Evolutionary conservation across 148 eudicot genomes (phyloP).

Genomic region (Beta vulgaris): DNA sequence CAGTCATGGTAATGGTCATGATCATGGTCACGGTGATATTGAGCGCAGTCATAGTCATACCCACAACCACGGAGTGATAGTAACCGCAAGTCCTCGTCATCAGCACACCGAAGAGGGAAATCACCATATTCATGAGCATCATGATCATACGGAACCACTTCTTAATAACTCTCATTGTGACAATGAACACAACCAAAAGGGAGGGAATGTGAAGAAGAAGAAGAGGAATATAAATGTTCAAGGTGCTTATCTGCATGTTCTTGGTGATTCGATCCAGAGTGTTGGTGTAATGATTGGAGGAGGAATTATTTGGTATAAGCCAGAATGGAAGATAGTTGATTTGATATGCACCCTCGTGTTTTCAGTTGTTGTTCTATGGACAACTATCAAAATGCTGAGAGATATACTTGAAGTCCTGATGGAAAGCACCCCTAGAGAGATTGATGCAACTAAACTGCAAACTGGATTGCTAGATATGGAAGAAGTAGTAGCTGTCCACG

Average conservation of each 20-base stretch:
- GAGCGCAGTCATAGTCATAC: conserved; percentile 27
- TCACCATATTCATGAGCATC: conserved; percentile 37
- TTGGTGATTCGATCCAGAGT: conserved; percentile 94
- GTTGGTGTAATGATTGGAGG: conserved; percentile 97
- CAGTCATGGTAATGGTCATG: conserved; percentile 41
- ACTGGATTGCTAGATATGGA: conserved; percentile 70
- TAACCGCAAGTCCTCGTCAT: conserved; percentile 32
- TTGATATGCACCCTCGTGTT: conserved; percentile 84
- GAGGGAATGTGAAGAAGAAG: conserved; percentile 45
- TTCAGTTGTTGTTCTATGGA: conserved; percentile 66
- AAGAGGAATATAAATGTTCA: conserved; percentile 67
- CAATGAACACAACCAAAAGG: conserved; percentile 15
- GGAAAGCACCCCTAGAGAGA: conserved; percentile 98
- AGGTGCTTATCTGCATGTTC: conserved; percentile 92
- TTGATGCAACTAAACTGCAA: conserved; percentile 79
- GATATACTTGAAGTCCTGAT: conserved; percentile 81
- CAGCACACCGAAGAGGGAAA: conserved; percentile 34
- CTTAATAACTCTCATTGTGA: conserved; percentile 26
- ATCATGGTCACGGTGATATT: conserved; percentile 25
- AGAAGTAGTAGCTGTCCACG: conserved; percentile 83
- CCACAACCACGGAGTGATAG: conserved; percentile 51
- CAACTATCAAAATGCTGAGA: conserved; percentile 77
- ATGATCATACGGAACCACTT: conserved; percentile 45
- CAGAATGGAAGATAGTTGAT: conserved; percentile 88
- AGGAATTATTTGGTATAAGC: conserved; percentile 84